A percentile compares a stretch with the other conserved stretches of the same genome.
phyloP scores from a whole-genome alignment of 306 rosid genomes.

The Cucumis hystrix region DNA sequence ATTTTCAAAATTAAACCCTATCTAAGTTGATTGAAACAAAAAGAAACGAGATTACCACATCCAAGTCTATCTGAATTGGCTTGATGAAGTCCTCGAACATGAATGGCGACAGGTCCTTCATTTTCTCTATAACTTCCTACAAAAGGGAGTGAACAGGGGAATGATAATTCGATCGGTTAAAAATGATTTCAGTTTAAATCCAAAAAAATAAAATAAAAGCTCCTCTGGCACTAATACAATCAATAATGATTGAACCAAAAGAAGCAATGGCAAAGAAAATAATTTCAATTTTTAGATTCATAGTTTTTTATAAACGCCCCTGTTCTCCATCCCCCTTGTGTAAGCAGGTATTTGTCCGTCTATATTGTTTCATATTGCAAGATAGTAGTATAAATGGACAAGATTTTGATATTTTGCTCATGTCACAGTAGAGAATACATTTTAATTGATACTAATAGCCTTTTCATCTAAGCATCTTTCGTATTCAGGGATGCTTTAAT shows the following conservation, averaged over 20 bases:
- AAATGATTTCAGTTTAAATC: background rate
- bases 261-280: background rate
- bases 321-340: background rate
- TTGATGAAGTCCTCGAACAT: conserved; percentile 79
- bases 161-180: background rate
- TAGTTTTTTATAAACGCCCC: background rate
- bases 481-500: background rate
- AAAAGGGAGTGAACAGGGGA: background rate
- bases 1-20: too few relatives aligned
- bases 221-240: background rate
- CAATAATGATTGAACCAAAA: background rate
- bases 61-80: conserved; percentile 73
- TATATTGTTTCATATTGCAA: background rate
- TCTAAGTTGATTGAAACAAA: background rate
- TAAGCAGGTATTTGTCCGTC: background rate
- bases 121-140: conserved; percentile 76
- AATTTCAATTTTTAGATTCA: background rate
- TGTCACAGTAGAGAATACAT: background rate
- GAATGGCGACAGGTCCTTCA: conserved; percentile 59
- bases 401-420: background rate
- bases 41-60: conserved; percentile 34
- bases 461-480: background rate
- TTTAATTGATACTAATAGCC: background rate
- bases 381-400: background rate
- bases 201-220: background rate